Conservation (phyloP, 305 asterid genomes). For the Withania somnifera region DNA sequence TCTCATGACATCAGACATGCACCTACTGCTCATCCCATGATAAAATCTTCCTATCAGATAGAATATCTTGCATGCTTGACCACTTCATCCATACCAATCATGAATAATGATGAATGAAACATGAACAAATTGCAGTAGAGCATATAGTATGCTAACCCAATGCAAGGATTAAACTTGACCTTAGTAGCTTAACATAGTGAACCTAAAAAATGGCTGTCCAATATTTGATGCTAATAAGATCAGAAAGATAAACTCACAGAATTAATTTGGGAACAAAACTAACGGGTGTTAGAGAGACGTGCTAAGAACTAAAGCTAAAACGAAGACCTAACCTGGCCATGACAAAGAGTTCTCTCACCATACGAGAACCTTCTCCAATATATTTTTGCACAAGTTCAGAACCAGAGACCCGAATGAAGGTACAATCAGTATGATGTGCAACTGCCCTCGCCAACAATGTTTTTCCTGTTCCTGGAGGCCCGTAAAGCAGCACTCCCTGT, state of each 20-base stretch:
- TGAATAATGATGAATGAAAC: too few species aligned
- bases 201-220: too few species aligned
- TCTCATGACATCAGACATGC: too few species aligned
- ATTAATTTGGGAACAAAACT: too few species aligned
- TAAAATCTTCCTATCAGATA: too few species aligned
- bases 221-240: too few species aligned
- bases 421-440: constrained; percentile 97
- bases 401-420: constrained; percentile 93
- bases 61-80: too few species aligned
- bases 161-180: background rate
- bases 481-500: constrained; percentile 88
- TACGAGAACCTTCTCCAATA: constrained; percentile 96
- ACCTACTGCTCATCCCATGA: too few species aligned
- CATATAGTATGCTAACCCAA: background rate
- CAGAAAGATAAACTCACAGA: too few species aligned
- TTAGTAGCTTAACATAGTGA: background rate
- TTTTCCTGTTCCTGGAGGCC: constrained; percentile 98
- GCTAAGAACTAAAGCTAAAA: too few species aligned
- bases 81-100: too few species aligned
- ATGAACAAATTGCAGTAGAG: background rate
- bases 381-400: constrained; percentile 95
- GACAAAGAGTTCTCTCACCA: constrained; percentile 98
- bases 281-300: too few species aligned
- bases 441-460: constrained; percentile 95
- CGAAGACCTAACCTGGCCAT: constrained; percentile 79